These are phyloP conservation scores for Colletotrichum trifolii DNA, from an alignment of 2,329 filamentous ascomycete genomes.

Conservation along the genomic window DNA sequence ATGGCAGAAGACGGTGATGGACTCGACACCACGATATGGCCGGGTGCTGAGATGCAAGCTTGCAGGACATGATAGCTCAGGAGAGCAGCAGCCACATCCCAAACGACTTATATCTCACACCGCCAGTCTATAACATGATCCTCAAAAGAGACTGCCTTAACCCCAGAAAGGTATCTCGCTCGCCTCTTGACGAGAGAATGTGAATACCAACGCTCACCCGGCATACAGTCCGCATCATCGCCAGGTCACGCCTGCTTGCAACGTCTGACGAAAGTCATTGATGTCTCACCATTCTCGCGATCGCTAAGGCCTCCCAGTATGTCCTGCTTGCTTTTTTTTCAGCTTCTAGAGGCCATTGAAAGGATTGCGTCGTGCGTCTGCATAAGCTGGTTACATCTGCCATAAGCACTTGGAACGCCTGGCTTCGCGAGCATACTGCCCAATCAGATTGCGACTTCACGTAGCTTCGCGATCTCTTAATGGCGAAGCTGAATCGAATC, in stretches of 20 bases:
- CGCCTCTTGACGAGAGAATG: background rate
- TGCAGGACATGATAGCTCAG: background rate
- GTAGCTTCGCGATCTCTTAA: background rate
- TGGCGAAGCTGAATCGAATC: background rate
- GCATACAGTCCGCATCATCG: background rate
- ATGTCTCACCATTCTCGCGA: background rate
- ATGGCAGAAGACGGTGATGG: background rate
- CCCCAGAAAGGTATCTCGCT: slow-evolving; percentile 1
- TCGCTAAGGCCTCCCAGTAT: background rate
- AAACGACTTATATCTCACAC: slow-evolving; percentile 12
- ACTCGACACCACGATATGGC: too few species aligned
- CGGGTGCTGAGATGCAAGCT: too few species aligned
- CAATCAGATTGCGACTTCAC: slow-evolving; percentile 8
- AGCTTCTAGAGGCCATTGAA: background rate
- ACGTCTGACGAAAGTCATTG: background rate
- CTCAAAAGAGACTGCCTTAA: background rate
- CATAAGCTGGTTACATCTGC: slow-evolving; percentile 33
- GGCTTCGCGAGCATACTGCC: background rate
- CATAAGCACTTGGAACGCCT: slow-evolving; percentile 31
- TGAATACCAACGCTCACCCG: background rate
- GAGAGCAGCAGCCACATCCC: background rate
- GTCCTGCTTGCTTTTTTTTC: background rate
- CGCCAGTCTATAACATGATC: background rate
- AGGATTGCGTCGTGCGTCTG: slow-evolving; percentile 18
- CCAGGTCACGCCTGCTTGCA: background rate